A percentile compares a stretch with the other conserved stretches of the same genome.
Evolutionary conservation across 495 filamentous ascomycete genomes (phyloP).

Genomic region (Penicillium verhagenii): DNA sequence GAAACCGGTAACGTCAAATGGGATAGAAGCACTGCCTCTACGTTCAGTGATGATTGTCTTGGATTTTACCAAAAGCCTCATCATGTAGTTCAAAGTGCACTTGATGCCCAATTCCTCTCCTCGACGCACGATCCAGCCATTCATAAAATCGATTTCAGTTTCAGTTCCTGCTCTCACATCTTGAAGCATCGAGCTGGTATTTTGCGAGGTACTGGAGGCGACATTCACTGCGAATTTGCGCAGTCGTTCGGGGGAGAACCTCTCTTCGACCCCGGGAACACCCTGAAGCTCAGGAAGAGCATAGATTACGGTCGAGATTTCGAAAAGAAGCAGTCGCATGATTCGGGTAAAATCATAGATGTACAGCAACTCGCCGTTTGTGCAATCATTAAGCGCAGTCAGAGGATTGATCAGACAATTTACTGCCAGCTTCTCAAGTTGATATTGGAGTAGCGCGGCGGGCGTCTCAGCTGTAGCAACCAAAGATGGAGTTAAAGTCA

Average conservation of each 20-base stretch:
- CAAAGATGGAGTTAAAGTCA: slow-evolving; percentile 49
- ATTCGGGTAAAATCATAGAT: slow-evolving; percentile 54
- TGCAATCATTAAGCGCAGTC: slow-evolving; percentile 67
- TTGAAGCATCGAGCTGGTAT: slow-evolving; percentile 79
- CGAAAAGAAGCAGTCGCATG: slow-evolving; percentile 62
- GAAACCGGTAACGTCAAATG: slow-evolving; percentile 26
- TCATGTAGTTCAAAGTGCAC: slow-evolving; percentile 65
- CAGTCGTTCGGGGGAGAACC: slow-evolving; percentile 56
- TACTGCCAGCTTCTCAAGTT: slow-evolving; percentile 78
- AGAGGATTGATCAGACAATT: slow-evolving; percentile 82
- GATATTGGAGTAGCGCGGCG: slow-evolving; percentile 47
- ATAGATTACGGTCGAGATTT: slow-evolving; percentile 62
- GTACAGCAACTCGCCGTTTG: slow-evolving; percentile 71
- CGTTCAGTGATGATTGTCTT: slow-evolving; percentile 22
- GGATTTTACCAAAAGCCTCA: slow-evolving; percentile 56
- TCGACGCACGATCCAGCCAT: slow-evolving; percentile 74
- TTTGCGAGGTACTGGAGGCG: slow-evolving; percentile 59
- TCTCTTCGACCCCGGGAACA: slow-evolving; percentile 54
- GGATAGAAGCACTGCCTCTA: slow-evolving; percentile 31
- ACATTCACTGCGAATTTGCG: slow-evolving; percentile 55
- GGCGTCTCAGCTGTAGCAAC: slow-evolving; percentile 47
- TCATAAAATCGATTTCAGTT: slow-evolving; percentile 83
- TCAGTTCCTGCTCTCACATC: slow-evolving; percentile 60
- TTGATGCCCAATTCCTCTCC: slow-evolving; percentile 66
- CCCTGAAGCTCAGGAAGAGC: slow-evolving; percentile 65